Evolutionary conservation across 306 rosid genomes (phyloP), one percentile per base, ranked within the genome.

Genomic region (Rosa persica): DNA sequence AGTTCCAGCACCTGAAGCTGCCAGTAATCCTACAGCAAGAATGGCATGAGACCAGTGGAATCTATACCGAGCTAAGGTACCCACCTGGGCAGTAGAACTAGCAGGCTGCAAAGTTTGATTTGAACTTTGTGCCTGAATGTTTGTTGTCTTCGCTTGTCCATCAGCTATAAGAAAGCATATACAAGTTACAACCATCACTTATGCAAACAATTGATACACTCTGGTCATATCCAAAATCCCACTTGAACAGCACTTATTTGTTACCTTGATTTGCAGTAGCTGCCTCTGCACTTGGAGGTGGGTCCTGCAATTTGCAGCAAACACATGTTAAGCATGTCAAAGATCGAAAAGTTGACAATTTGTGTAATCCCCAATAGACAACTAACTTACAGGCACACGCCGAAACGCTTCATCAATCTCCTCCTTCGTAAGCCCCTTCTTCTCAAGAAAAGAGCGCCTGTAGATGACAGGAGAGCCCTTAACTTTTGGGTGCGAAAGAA

Each of bases 401-500:
- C 64, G 93, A 84, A 95, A 95, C 39, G 99, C 97, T 84, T 95
- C 99, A 71, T 95, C 99, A 66, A 95, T 95, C 97, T 95, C 99
- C 80, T 95, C 99, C 85, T 88, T 95, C 3, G 99, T 87, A 25
- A 95, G 98, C 74, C 97, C 98, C 86, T 95, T 95, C 87, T 87
- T 89, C 84, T 95, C 98, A 62, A 95, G 85, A 86, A 95, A 95
- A 60, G 99, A 95, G 60, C 97, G 85, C 83, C 99, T 85, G 55
- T 87, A 93, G 34, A 95, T 76, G 46, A 95, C 91, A 3, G 98
- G 99, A 75, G 98, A 95, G 30, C 98, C 99, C 85, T 65, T 87
- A 62, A 95, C 99, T 85, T 82, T 95, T 2, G 98, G 97, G 90
- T 95, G 98, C 0, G 97, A 89, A 17, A 95, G 91, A 83, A 95